Evolutionary conservation across 305 asterid genomes (phyloP).

Genomic region (Fraxinus nigra): DNA sequence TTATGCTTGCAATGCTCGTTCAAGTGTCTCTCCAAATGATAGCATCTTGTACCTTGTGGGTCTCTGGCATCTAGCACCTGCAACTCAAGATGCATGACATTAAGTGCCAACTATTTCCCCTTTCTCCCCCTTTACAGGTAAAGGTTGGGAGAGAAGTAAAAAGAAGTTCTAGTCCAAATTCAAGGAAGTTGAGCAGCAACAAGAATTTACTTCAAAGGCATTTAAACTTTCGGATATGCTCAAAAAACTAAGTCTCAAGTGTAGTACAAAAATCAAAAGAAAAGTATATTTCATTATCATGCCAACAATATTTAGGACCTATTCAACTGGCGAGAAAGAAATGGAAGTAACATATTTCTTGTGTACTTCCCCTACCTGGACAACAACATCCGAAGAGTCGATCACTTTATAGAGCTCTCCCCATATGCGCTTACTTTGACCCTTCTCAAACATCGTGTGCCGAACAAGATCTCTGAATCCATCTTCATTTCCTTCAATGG

Average conservation of each 20-base stretch:
- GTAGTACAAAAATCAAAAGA: background rate
- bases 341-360: background rate
- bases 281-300: background rate
- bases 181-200: background rate
- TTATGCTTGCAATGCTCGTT: conserved; percentile 89
- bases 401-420: conserved; percentile 97
- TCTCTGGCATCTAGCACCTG: conserved; percentile 97
- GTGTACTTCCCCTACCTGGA: conserved; percentile 58
- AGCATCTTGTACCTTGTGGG: conserved; percentile 96
- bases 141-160: background rate
- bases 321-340: background rate
- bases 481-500: conserved; percentile 66
- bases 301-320: background rate
- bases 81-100: conserved; percentile 16
- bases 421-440: conserved; percentile 99
- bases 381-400: conserved; percentile 91
- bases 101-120: background rate
- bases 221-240: background rate
- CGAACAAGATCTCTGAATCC: conserved; percentile 90
- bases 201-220: background rate
- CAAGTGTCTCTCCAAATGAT: conserved; percentile 89
- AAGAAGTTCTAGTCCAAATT: background rate
- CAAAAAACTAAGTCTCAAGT: background rate
- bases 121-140: background rate
- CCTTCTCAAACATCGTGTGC: conserved; percentile 90